These are phyloP conservation scores for Sclerotinia minor DNA, from an alignment of 2,329 filamentous ascomycete species.

Conservation along the genomic window DNA sequence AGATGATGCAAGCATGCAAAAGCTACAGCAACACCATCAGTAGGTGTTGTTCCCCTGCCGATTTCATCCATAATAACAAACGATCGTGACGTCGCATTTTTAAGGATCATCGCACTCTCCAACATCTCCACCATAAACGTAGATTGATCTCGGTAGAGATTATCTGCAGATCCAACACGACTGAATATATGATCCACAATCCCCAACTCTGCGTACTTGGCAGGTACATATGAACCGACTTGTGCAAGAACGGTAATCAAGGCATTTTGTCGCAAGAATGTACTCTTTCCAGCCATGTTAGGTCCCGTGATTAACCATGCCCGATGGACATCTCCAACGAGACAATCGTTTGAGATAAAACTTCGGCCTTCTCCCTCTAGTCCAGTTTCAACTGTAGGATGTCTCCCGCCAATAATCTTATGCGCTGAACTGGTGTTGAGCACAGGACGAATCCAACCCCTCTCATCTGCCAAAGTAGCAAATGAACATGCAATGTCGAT, in stretches of 20 bases:
- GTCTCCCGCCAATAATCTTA: slow-evolving; percentile 80
- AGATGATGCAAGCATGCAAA: slow-evolving; percentile 87
- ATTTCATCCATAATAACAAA: slow-evolving; percentile 99
- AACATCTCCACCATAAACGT: slow-evolving; percentile 99
- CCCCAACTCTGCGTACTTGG: slow-evolving; percentile 79
- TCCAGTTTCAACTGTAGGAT: slow-evolving; percentile 87
- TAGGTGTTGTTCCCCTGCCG: slow-evolving; percentile 87
- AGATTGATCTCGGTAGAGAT: slow-evolving; percentile 90
- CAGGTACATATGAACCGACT: slow-evolving; percentile 88
- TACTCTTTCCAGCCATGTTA: slow-evolving; percentile 99
- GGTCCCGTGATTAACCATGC: slow-evolving; percentile 74
- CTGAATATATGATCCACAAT: slow-evolving; percentile 96
- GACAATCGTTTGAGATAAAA: slow-evolving; percentile 85
- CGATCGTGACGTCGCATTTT: slow-evolving; percentile 75
- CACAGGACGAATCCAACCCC: slow-evolving; percentile 70
- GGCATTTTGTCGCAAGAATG: slow-evolving; percentile 92
- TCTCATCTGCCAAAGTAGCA: slow-evolving; percentile 73
- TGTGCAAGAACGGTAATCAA: slow-evolving; percentile 93
- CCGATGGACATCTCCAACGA: slow-evolving; percentile 67
- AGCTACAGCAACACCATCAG: slow-evolving; percentile 86
- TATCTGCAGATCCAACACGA: slow-evolving; percentile 90
- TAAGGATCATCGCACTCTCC: slow-evolving; percentile 88
- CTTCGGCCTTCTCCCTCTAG: slow-evolving; percentile 74
- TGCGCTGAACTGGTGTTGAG: slow-evolving; percentile 66
- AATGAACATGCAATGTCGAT: slow-evolving; percentile 89